These are phyloP conservation scores for Cladosporium sp. DNA, from an alignment of 2,329 filamentous ascomycete species.

Conservation along the genomic window DNA sequence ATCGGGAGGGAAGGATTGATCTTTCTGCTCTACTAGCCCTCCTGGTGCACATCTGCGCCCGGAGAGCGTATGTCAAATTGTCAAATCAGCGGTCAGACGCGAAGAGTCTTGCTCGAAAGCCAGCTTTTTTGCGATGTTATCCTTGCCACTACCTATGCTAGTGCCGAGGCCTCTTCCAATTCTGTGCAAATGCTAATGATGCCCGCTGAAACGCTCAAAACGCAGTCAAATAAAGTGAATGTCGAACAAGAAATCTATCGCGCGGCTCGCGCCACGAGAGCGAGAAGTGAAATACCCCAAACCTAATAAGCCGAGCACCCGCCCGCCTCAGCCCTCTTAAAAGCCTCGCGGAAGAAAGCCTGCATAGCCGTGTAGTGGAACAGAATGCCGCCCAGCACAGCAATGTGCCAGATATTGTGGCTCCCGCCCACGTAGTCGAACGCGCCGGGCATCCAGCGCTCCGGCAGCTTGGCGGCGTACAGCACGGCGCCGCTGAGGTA, in stretches of 20 bases:
- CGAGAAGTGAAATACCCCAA: background rate
- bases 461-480: conserved; percentile 87
- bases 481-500: conserved; percentile 80
- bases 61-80: too few species aligned
- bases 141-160: too few species aligned
- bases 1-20: too few species aligned
- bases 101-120: too few species aligned
- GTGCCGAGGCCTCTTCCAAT: too few species aligned
- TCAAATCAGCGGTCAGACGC: too few species aligned
- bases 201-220: background rate
- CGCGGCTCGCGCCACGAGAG: background rate
- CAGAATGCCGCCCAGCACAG: conserved; percentile 89
- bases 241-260: background rate
- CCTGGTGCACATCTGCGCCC: too few species aligned
- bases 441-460: conserved; percentile 84
- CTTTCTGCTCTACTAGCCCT: too few species aligned
- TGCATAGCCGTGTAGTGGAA: conserved; percentile 98
- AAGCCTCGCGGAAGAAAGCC: conserved; percentile 68
- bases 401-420: conserved; percentile 96
- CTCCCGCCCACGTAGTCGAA: conserved; percentile 95
- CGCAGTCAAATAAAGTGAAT: background rate
- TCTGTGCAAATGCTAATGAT: background rate
- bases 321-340: conserved; percentile 27
- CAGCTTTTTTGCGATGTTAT: too few species aligned
- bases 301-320: conserved; percentile 26